These are phyloP conservation scores for Aspergillus fischeri DNA, from an alignment of 2,329 filamentous ascomycete genomes.

Conservation along the genomic window DNA sequence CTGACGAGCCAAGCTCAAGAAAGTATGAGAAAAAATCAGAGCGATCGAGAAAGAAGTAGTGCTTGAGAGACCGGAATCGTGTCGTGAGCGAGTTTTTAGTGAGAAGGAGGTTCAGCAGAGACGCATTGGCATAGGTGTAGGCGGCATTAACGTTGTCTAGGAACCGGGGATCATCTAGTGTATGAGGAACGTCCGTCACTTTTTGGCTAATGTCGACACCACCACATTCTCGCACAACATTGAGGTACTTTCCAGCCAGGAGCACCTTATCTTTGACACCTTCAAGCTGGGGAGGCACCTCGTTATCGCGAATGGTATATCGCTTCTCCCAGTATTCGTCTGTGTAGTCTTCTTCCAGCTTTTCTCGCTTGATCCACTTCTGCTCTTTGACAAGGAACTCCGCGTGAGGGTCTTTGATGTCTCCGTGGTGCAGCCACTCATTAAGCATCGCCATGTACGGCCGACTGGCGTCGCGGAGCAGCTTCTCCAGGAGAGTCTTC, in stretches of 20 bases:
- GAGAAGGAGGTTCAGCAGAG: conserved; percentile 81
- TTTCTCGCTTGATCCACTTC: conserved; percentile 86
- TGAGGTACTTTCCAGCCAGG: conserved; percentile 93
- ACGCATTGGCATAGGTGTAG: conserved; percentile 93
- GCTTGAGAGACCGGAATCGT: conserved; percentile 84
- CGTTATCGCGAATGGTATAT: conserved; percentile 87
- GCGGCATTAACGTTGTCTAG: conserved; percentile 93
- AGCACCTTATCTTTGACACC: conserved; percentile 90
- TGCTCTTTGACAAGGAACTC: conserved; percentile 96
- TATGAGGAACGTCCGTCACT: conserved; percentile 80
- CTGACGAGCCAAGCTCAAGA: conserved; percentile 82
- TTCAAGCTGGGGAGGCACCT: conserved; percentile 88
- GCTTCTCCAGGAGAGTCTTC: conserved; percentile 70
- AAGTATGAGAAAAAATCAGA: conserved; percentile 99
- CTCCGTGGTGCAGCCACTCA: conserved; percentile 95
- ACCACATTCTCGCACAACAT: conserved; percentile 94
- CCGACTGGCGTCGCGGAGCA: conserved; percentile 81
- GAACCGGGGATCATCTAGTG: conserved; percentile 88
- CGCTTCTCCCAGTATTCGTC: conserved; percentile 99
- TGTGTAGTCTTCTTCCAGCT: conserved; percentile 91
- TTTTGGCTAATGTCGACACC: conserved; percentile 90
- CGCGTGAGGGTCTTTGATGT: conserved; percentile 86
- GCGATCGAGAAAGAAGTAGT: conserved; percentile 98
- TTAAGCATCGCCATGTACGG: conserved; percentile 99
- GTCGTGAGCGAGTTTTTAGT: conserved; percentile 89